These are phyloP conservation scores for Tuber umbilicatum DNA, from an alignment of 495 filamentous ascomycete species.

Conservation along the genomic window DNA sequence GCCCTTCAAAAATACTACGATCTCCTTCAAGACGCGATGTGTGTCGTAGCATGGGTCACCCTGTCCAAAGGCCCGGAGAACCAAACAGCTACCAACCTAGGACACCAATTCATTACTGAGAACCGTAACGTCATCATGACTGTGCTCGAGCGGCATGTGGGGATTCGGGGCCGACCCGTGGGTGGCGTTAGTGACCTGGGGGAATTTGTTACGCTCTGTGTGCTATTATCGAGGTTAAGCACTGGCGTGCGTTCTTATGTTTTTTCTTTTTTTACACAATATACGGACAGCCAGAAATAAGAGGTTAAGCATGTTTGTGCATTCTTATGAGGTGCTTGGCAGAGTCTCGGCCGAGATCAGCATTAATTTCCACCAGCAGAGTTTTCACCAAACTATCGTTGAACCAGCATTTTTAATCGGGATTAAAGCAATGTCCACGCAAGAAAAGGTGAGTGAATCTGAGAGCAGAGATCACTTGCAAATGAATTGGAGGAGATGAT, in stretches of 20 bases:
- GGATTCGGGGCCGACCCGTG: slow-evolving; percentile 56
- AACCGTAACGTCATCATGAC: slow-evolving; percentile 74
- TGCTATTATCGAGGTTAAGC: slow-evolving; percentile 41
- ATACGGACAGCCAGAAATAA: too few relatives aligned
- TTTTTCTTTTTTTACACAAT: too few relatives aligned
- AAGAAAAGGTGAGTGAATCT: too few relatives aligned
- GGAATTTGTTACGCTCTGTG: slow-evolving; percentile 54
- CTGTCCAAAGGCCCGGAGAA: slow-evolving; percentile 75
- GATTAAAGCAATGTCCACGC: too few relatives aligned
- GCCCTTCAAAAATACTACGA: slow-evolving; percentile 75
- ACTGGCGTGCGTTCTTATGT: not conserved
- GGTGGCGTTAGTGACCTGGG: slow-evolving; percentile 45
- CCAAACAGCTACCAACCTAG: slow-evolving; percentile 64
- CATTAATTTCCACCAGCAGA: too few relatives aligned
- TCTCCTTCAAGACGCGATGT: slow-evolving; percentile 70
- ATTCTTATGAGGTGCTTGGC: too few relatives aligned
- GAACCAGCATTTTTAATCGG: too few relatives aligned
- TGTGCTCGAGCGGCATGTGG: slow-evolving; percentile 83
- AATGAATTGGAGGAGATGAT: too few relatives aligned
- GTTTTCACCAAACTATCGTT: too few relatives aligned
- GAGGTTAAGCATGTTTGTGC: too few relatives aligned
- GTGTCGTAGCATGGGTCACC: slow-evolving; percentile 71
- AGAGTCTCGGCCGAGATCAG: too few relatives aligned
- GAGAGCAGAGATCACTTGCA: too few relatives aligned
- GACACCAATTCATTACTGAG: slow-evolving; percentile 65